Base-by-base conservation (phyloP, 1,284 basidiomycete genomes). In the Xerocomus amazonicus region DNA sequence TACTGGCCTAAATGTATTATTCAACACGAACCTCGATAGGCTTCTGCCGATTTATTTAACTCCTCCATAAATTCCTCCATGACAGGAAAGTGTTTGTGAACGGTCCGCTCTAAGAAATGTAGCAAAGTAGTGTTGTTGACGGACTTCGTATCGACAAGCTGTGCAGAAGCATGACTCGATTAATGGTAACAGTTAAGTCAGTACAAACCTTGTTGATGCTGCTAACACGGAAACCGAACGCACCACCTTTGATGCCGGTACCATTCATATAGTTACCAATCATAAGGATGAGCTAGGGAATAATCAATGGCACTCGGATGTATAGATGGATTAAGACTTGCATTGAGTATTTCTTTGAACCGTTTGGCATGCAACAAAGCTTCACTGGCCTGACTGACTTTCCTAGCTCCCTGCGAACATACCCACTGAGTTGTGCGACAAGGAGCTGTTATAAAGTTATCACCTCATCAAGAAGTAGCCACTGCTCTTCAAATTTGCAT, bases 221-320 rank as follows among this genome's bases (percentile, higher is more conserved):
- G 70, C 91, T 93, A 53, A 98, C 87, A 63, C 91, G 87, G 81
- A 99, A 99, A 49, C 96, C 96, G 62, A 93, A 97, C 0, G 97
- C 97, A 27, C 95, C 96, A 54, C 96, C 96, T 67, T 97, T 97
- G 61, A 94, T 83, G 55, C 95, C 94, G 37, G 92, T 91, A 23
- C 94, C 93, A 66, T 99, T 99, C 84, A 99, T 93, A 68, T 93
- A 99, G 69, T 99, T 99, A 54, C 96, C 96, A 63, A 99, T 84
- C 59, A 97, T 80, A 10, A 99, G 81, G 56, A 99, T 96, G 41
- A 97, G 77, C 89, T 93, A 55, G 7, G 43, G 43, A 23, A 52
- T 43, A 7, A 19, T 62, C 28, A 66, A 53, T 45, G 16, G 59
- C 39, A 41, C 36, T 14, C 19, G 37, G 31, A n/a, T 38, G 48